phyloP scores from a whole-genome alignment of 805 yeast species.

The Novakomyces olei region DNA sequence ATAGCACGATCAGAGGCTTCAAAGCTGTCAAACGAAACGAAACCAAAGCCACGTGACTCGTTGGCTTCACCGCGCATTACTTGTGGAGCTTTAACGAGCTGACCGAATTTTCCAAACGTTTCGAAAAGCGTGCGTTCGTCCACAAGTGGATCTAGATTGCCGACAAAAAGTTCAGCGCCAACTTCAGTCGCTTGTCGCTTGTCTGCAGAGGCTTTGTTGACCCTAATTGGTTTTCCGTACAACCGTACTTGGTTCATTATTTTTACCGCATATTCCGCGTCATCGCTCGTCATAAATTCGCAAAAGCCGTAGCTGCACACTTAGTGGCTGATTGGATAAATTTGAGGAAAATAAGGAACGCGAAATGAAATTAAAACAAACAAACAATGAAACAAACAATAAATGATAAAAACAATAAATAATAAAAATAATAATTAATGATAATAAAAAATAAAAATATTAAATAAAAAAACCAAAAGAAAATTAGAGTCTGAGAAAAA shows the following conservation, averaged over 20 bases:
- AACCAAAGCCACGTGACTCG: conserved; percentile 40
- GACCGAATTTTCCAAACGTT: conserved; percentile 52
- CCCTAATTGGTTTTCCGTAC: conserved; percentile 36
- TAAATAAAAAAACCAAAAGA: too few relatives aligned
- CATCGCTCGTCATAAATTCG: conserved; percentile 36
- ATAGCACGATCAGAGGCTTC: conserved; percentile 53
- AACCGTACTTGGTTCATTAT: conserved; percentile 38
- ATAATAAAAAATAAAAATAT: too few relatives aligned
- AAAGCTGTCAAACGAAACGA: conserved; percentile 40
- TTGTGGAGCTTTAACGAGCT: conserved; percentile 27
- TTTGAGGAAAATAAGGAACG: too few relatives aligned
- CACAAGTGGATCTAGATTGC: conserved; percentile 42
- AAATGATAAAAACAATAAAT: too few relatives aligned
- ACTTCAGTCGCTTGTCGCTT: conserved; percentile 17
- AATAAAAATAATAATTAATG: too few relatives aligned
- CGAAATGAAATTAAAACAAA: too few relatives aligned
- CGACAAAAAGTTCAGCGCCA: conserved; percentile 50
- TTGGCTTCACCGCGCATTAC: conserved; percentile 30
- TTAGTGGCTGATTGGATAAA: too few relatives aligned
- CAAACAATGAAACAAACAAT: too few relatives aligned
- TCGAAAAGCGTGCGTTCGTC: conserved; percentile 35
- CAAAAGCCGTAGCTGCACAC: conserved; percentile 83
- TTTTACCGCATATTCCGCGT: conserved; percentile 46
- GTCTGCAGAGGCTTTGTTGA: conserved; percentile 26
- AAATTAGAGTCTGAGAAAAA: too few relatives aligned